phyloP scores from a whole-genome alignment of 2,329 filamentous ascomycete genomes.

The Zopfia rhizophila region DNA sequence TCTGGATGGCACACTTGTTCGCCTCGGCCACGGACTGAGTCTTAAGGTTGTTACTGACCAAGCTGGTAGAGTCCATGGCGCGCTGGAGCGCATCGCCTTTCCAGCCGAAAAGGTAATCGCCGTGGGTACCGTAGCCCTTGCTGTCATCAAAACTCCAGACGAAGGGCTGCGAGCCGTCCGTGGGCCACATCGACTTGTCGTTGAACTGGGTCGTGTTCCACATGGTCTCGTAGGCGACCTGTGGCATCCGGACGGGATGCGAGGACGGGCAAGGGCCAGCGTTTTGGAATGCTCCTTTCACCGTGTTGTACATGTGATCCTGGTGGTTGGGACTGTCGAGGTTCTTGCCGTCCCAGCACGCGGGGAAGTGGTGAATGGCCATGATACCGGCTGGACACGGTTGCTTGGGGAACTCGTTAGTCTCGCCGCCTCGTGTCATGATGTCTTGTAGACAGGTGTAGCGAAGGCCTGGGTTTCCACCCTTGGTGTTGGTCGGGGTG shows the following conservation, averaged over 20 bases:
- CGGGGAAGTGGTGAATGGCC: constrained; percentile 26
- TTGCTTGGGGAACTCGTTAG: constrained; percentile 24
- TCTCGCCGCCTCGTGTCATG: constrained; percentile 28
- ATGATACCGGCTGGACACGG: constrained; percentile 27
- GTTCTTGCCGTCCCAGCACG: constrained; percentile 59
- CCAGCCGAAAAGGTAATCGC: constrained; percentile 16
- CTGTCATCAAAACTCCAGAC: constrained; percentile 21
- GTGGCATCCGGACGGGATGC: constrained; percentile 22
- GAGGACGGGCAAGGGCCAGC: constrained; percentile 17
- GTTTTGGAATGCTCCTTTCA: constrained; percentile 16
- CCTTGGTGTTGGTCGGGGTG: constrained; percentile 28
- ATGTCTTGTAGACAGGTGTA: constrained; percentile 24
- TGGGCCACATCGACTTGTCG: constrained; percentile 21
- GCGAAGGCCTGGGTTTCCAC: constrained; percentile 10
- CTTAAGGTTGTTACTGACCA: constrained; percentile 33
- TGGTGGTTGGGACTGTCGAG: constrained; percentile 65
- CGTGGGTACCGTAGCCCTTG: constrained; percentile 27
- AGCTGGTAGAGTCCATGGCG: background rate
- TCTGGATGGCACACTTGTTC: constrained; percentile 38
- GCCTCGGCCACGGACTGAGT: constrained; percentile 30
- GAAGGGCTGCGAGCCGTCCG: constrained; percentile 21
- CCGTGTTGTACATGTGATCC: constrained; percentile 54
- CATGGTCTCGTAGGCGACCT: constrained; percentile 22
- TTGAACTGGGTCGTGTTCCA: constrained; percentile 28
- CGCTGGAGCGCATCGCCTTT: constrained; percentile 2